Base-by-base conservation (phyloP, 768 basidiomycete species). In the Suillus lakei region DNA sequence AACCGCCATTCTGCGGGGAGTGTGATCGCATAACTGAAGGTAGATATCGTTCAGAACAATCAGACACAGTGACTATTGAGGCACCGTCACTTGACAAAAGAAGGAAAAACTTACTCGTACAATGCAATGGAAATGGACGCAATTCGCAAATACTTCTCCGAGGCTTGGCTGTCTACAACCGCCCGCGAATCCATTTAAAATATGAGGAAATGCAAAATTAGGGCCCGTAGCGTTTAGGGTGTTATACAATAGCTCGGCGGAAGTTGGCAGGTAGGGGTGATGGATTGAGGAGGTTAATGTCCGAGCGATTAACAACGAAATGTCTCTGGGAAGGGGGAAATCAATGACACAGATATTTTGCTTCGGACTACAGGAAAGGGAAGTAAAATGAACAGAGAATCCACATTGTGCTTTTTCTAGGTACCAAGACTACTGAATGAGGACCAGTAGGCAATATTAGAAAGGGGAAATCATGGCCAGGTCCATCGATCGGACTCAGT, bases 41-140 rank as follows among this genome's bases (percentile, higher is more conserved):
- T 30, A 53, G 28, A 53, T 10, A 30, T 53, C 28, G 28, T 53
- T 53, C 51, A 30, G 51, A 30, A 53, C 36, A 61, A 54, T 54
- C 34, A 64, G 4, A 28, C 18, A 41, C 28, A 18, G 16, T 9
- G 18, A 46, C 48, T 23, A 28, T 18, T 51, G 9, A 9, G 21
- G 3, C 16, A 28, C 9, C 4, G 7, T 28, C 10, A 8, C 12
- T 43, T 43, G 46, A 9, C 7, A 30, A 18, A 53, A 1, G 15
- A 50, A 8, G 10, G 9, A 30, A 32, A 23, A 74, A 30, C 80
- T 55, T 21, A 81, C 80, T 81, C 80, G 64, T 81, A 81, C 34
- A 70, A 69, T 18, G 78, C 79, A 61, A 81, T 76, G 8, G 81
- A 75, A 60, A 81, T 64, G n/a, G 80, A 77, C 53, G 74, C 68